Conservation (phyloP, 2,329 filamentous ascomycete species). For the Neonectria neomacrospora region DNA sequence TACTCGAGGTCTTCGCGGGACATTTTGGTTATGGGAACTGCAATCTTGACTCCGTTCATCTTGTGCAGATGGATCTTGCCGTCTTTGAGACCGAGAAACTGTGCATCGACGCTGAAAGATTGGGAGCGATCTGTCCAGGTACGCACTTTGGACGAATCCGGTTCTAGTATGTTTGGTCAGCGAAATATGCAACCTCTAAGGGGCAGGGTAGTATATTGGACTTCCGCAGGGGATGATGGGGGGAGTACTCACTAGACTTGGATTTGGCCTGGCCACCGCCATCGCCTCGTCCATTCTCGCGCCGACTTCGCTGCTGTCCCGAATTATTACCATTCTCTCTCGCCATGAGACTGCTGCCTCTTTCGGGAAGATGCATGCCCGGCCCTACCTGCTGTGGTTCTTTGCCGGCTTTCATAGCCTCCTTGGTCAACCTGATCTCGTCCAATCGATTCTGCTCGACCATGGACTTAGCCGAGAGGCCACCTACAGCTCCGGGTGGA, state of each 20-base stretch:
- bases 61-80: slow-evolving; percentile 99
- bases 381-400: slow-evolving; percentile 75
- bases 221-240: neutral
- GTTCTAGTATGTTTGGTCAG: slow-evolving; percentile 65
- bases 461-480: slow-evolving; percentile 67
- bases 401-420: slow-evolving; percentile 75
- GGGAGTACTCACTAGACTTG: slow-evolving; percentile 74
- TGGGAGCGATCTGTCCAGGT: slow-evolving; percentile 96
- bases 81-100: slow-evolving; percentile 93
- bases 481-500: slow-evolving; percentile 60
- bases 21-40: slow-evolving; percentile 95
- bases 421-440: slow-evolving; percentile 85
- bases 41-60: slow-evolving; percentile 97
- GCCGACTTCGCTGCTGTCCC: slow-evolving; percentile 76
- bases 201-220: neutral
- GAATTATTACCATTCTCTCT: slow-evolving; percentile 73
- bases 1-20: slow-evolving; percentile 94
- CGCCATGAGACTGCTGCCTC: slow-evolving; percentile 81
- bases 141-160: slow-evolving; percentile 83
- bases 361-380: slow-evolving; percentile 78
- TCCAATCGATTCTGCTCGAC: slow-evolving; percentile 83
- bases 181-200: neutral
- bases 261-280: slow-evolving; percentile 62
- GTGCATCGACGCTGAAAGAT: slow-evolving; percentile 96
- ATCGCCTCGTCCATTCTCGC: slow-evolving; percentile 73